Percentiles rank a stretch among this genome's conserved stretches.
phyloP scores from a whole-genome alignment of 31 red algal genomes.

The Odonthalia washingtoniensis region DNA sequence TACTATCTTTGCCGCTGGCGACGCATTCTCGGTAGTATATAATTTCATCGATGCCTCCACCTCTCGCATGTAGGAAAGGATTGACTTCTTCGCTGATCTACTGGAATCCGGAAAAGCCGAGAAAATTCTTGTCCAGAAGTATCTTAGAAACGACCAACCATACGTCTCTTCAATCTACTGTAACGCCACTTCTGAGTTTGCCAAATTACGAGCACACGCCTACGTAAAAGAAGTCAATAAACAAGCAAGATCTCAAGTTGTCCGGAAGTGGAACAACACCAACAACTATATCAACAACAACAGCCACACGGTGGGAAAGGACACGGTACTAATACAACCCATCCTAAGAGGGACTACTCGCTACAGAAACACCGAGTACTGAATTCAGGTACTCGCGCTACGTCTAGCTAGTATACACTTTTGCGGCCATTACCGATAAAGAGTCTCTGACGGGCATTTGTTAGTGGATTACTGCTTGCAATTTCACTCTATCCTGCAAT shows the following conservation, averaged over 20 bases:
- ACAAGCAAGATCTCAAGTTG: too few relatives aligned
- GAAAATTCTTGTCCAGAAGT: conserved; percentile 59
- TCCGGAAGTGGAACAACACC: too few relatives aligned
- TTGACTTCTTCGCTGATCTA: conserved; percentile 53
- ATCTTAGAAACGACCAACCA: conserved; percentile 25
- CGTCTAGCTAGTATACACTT: background rate
- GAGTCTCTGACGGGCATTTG: background rate
- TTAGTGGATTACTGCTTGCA: too few relatives aligned
- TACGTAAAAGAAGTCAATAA: conserved; percentile 41
- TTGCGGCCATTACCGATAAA: background rate
- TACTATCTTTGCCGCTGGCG: background rate
- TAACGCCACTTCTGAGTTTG: conserved; percentile 15
- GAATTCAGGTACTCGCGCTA: background rate
- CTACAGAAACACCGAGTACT: background rate
- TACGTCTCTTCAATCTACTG: conserved; percentile 9
- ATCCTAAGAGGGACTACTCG: background rate
- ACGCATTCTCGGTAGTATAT: conserved; percentile 27
- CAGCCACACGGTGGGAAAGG: too few relatives aligned
- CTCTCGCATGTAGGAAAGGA: conserved; percentile 27
- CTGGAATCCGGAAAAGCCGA: conserved; percentile 46
- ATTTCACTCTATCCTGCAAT: background rate
- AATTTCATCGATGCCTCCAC: conserved; percentile 25
- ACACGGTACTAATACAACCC: too few relatives aligned
- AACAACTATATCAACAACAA: too few relatives aligned
- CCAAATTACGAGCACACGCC: conserved; percentile 27